Evolutionary conservation across 1,139 yeast species (phyloP).

Genomic region (Nakaseomyces uthaithaninus): DNA sequence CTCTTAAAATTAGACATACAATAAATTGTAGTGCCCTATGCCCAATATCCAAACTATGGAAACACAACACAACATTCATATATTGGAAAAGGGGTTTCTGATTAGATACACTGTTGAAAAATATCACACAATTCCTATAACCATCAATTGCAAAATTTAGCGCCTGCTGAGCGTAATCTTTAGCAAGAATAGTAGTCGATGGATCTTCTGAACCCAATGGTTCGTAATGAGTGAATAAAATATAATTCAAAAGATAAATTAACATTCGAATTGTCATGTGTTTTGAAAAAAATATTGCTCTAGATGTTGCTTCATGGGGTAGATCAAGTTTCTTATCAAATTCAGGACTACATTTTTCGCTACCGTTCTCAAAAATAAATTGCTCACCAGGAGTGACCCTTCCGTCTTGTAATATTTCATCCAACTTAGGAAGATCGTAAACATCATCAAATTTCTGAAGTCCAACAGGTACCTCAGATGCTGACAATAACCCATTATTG

Average conservation of each 20-base stretch:
- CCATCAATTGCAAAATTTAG: conserved; percentile 37
- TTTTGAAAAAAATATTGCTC: conserved; percentile 34
- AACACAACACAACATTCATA: conserved; percentile 39
- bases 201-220: conserved; percentile 36
- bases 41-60: conserved; percentile 42
- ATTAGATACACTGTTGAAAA: conserved; percentile 29
- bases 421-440: conserved; percentile 34
- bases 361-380: neutral
- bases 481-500: conserved; percentile 26
- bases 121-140: conserved; percentile 34
- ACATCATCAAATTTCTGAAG: conserved; percentile 28
- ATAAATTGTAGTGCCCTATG: conserved; percentile 46
- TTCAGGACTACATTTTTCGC: conserved; percentile 10
- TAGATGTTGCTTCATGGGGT: conserved; percentile 33
- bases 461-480: conserved; percentile 29
- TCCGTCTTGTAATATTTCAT: conserved; percentile 28
- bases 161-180: conserved; percentile 36
- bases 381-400: conserved; percentile 12
- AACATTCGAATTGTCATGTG: conserved; percentile 40
- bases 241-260: conserved; percentile 40
- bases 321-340: conserved; percentile 26
- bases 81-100: conserved; percentile 34
- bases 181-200: conserved; percentile 30
- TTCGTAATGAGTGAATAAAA: conserved; percentile 39
- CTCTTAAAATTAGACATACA: conserved; percentile 43